Evolutionary conservation across 352 stramenopile genomes (phyloP).

Genomic region (Pythium monospermum): DNA sequence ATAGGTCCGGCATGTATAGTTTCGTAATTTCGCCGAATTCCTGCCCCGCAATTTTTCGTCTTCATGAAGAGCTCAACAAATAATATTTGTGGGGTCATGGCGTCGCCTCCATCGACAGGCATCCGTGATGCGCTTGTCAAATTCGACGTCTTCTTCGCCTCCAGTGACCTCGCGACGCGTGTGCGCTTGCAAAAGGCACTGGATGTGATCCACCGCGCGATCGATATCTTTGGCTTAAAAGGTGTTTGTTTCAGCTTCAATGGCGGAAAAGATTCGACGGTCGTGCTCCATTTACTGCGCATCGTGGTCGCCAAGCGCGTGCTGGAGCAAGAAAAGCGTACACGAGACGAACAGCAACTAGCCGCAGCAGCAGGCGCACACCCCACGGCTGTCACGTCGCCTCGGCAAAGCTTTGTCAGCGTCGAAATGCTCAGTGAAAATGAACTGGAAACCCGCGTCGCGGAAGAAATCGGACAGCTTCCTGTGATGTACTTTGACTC

Average conservation of each 20-base stretch:
- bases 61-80: background rate
- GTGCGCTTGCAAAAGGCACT: conserved; percentile 58
- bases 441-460: conserved; percentile 47
- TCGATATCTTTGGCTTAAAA: conserved; percentile 77
- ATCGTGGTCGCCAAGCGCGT: conserved; percentile 75
- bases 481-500: conserved; percentile 97
- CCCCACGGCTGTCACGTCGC: conserved; percentile 59
- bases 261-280: conserved; percentile 90
- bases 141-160: conserved; percentile 64
- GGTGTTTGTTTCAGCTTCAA: conserved; percentile 90
- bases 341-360: background rate
- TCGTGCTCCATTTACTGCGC: conserved; percentile 88
- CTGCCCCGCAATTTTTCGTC: background rate
- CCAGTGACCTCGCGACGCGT: conserved; percentile 36
- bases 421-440: conserved; percentile 39
- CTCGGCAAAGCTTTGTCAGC: conserved; percentile 50
- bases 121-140: conserved; percentile 27
- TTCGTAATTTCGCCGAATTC: conserved; percentile 20
- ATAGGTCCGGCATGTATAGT: conserved; percentile 4
- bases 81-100: background rate
- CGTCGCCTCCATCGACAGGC: background rate
- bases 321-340: conserved; percentile 33
- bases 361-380: conserved; percentile 14
- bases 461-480: conserved; percentile 40
- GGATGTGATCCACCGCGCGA: conserved; percentile 67